Base-by-base conservation (phyloP, 176 grass and related monocot genomes). In the Ensete glaucum region DNA sequence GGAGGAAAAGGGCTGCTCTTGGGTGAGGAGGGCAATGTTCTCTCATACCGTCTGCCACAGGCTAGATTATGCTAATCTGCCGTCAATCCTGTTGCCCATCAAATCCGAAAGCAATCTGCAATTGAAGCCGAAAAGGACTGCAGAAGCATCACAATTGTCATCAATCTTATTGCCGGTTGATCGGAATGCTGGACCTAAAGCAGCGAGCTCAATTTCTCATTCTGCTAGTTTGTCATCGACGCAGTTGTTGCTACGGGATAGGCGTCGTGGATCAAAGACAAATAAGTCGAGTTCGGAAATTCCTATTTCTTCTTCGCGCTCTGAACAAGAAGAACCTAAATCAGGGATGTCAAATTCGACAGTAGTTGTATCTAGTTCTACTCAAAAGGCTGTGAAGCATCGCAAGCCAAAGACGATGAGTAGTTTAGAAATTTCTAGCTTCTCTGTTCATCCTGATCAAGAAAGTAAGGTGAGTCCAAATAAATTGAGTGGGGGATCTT, bases 11-110 rank as follows among this genome's bases (percentile, higher is more conserved):
- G 80, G 81, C 23, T 86, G 64, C 80, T 99, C 96, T 69, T 99
- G 91, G 96, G 74, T 99, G 58, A 85, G 73, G 77, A 90, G 91
- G 24, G 79, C 91, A n/a, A 85, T 85, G 52, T 99, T 87, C 81
- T 87, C 96, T 13, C 86, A 87, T 66, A 81, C 96, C 11, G 82
- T 91, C 78, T 77, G 48, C 60, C 89, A 87, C 49, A 77, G 85
- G 43, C 83, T 77, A 64, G 82, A 73, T 55, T 82, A 80, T 69
- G 70, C 87, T 62, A 53, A 82, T 69, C 53, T 75, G 82, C 82
- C 84, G 62, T 80, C 88, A 59, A 73, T 84, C 57, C 80, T 69
- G 21, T 90, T 83, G 79, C 50, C 82, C 71, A 78, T 76, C 76
- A 78, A 82, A 78, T 88, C 86, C 76, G 86, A 87, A 73, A 80